These are phyloP conservation scores for Coemansia sp. DNA, from an alignment of 192 early-diverging fungal species.

Conservation along the genomic window DNA sequence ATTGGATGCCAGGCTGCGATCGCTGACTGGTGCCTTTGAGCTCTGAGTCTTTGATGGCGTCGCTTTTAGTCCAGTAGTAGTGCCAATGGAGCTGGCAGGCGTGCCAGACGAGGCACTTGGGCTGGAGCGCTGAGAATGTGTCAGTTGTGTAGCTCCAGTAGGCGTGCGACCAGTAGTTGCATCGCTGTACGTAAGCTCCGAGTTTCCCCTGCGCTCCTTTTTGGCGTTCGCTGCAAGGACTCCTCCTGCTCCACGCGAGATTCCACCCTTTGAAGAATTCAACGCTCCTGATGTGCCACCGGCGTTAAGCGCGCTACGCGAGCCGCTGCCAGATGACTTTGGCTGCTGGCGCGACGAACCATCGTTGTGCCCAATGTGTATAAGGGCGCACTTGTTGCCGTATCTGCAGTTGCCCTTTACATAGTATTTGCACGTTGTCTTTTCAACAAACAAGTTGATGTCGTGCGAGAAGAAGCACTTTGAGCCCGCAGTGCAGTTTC, in stretches of 20 bases:
- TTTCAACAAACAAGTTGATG: slow-evolving; percentile 58
- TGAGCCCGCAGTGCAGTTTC: slow-evolving; percentile 71
- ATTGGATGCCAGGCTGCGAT: not conserved
- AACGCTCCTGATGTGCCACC: not conserved
- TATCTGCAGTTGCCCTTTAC: slow-evolving; percentile 79
- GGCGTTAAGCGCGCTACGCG: slow-evolving; percentile 10
- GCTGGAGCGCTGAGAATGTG: not conserved
- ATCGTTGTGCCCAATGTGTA: slow-evolving; percentile 20
- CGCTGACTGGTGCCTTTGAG: slow-evolving; percentile 5
- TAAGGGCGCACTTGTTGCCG: slow-evolving; percentile 71
- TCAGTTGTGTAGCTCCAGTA: not conserved
- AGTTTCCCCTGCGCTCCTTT: slow-evolving; percentile 10
- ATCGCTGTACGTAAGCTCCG: slow-evolving; percentile 23
- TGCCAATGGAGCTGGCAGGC: not conserved
- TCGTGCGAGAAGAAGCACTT: slow-evolving; percentile 76
- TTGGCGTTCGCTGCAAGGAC: slow-evolving; percentile 9
- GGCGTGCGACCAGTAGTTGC: slow-evolving; percentile 12
- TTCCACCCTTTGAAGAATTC: slow-evolving; percentile 10
- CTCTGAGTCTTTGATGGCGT: not conserved
- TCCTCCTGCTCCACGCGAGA: slow-evolving; percentile 6
- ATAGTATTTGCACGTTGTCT: slow-evolving; percentile 72
- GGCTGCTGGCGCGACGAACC: slow-evolving; percentile 8
- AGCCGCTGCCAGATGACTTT: slow-evolving; percentile 5
- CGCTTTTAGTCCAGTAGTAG: not conserved
- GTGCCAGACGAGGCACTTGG: slow-evolving; percentile 7